Evolutionary conservation across 768 basidiomycete genomes (phyloP), one percentile per base, ranked within the genome.

Genomic region (Kwoniella dendrophila): DNA sequence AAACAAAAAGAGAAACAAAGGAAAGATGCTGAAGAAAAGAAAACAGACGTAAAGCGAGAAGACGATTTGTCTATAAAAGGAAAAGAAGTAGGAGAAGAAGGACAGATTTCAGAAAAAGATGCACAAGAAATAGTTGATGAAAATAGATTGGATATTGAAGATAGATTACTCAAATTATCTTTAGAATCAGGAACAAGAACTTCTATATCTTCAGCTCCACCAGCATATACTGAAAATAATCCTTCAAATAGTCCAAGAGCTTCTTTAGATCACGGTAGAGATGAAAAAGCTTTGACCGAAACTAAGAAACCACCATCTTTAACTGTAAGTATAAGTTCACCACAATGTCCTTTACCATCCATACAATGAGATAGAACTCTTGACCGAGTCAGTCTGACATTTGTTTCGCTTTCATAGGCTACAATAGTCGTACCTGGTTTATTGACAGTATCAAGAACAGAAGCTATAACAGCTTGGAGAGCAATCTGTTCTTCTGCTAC

Each of bases 361-460:
- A 14, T 18, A 16, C 11, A 16, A 12, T 24, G 24, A n/a, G n/a
- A n/a, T n/a, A n/a, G n/a, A n/a, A n/a, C n/a, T n/a, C n/a, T n/a
- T n/a, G n/a, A n/a, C n/a, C 22, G 24, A 16, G 16, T 59, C 11
- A n/a, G n/a, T 16, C 11, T 50, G 27, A 26, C 24, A 14, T 11
- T 27, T 48, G 1, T 26, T 6, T 6, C 53, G 27, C 10, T 16
- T 36, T 33, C 40, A 24, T 33, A 77, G 72, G 80, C 76, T 1
- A 77, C 81, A 47, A 81, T 83, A 60, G 69, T 81, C 56, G 79
- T 81, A 0, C 81, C 82, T 2, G 82, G 82, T 20, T 72, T 83
- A 6, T 71, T 82, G 18, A 69, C 80, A 24, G 78, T 81, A 11
- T 75, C 73, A 3, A 57, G 59, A 7, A 75, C 72, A n/a, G 82